Evolutionary conservation across 768 basidiomycete genomes (phyloP), one percentile per base, ranked within the genome.

Genomic region (Pleurotus tuber-regium): DNA sequence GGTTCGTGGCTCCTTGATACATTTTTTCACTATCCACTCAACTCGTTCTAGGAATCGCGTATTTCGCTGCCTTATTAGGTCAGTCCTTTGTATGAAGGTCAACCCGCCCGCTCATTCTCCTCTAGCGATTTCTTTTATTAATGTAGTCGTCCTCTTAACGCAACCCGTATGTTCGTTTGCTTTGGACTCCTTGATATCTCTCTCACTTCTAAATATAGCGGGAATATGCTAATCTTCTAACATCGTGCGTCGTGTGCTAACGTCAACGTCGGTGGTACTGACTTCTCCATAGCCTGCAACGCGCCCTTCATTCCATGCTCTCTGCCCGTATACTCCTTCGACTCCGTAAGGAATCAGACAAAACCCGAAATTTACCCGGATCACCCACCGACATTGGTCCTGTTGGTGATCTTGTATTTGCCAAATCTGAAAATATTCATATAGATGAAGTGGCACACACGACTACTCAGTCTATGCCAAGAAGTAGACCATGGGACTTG

Each of bases 281-380:
- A 11, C 21, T 38, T 29, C 23, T 28, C 2, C 41, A 6, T 30
- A 52, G 51, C 11, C 31, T 41, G 23, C 51, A 52, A n/a, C 28
- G 41, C 1, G 28, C 31, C 29, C 29, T 52, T 19, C 51, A 52
- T 28, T 25, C 39, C 0, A 44, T 52, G 14, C 43, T 52, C 31
- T 52, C 51, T n/a, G 29, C 51, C 8, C 38, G 51, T 8, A 25
- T 52, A 23, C 31, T 52, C 25, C 51, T 48, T 12, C 46, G 46
- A n/a, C 31, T 48, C 8, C 29, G 46, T 14, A 21, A 48, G n/a
- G 46, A 48, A 16, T 28, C 46, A 2, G n/a, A 11, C 23, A 14
- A 31, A 33, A n/a, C 46, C 9, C 30, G 29, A 33, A 47, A 47
- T 33, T 12, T 31, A 21, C 46, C 46, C 30, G 46, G 21, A 8